Conservation (phyloP, 1,284 basidiomycete genomes). For the Pseudozyma pruni region DNA sequence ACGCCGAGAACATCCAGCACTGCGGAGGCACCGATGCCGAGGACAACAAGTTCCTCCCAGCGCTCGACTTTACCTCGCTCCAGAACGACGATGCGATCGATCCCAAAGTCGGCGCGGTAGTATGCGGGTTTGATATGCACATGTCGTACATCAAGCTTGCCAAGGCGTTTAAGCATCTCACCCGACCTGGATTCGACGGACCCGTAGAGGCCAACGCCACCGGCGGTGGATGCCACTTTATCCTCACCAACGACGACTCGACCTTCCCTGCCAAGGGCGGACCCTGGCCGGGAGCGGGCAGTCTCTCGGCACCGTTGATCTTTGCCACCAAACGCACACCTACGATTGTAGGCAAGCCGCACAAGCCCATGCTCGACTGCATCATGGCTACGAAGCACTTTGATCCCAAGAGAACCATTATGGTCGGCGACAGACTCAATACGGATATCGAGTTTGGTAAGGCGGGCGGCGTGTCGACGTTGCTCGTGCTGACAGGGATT, state of each 20-base stretch:
- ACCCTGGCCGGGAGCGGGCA: constrained; percentile 81
- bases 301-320: constrained; percentile 83
- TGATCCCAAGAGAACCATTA: constrained; percentile 84
- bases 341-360: constrained; percentile 88
- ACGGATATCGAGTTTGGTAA: constrained; percentile 95
- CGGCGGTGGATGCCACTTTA: constrained; percentile 83
- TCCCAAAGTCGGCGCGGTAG: constrained; percentile 83
- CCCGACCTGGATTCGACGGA: constrained; percentile 54
- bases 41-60: constrained; percentile 80
- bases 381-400: constrained; percentile 80
- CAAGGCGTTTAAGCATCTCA: constrained; percentile 90
- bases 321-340: constrained; percentile 78
- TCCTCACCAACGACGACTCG: constrained; percentile 92
- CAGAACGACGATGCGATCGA: constrained; percentile 72
- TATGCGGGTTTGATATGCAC: constrained; percentile 77
- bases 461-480: constrained; percentile 82
- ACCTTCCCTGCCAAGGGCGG: constrained; percentile 85
- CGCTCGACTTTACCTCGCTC: constrained; percentile 77
- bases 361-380: constrained; percentile 90
- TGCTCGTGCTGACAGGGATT: constrained; percentile 89
- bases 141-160: constrained; percentile 84
- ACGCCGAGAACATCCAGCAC: constrained; percentile 80
- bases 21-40: constrained; percentile 87
- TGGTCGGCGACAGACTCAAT: constrained; percentile 93
- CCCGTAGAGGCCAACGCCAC: constrained; percentile 69